Conservation (phyloP, 345 rosid species). For the Laguncularia racemosa region DNA sequence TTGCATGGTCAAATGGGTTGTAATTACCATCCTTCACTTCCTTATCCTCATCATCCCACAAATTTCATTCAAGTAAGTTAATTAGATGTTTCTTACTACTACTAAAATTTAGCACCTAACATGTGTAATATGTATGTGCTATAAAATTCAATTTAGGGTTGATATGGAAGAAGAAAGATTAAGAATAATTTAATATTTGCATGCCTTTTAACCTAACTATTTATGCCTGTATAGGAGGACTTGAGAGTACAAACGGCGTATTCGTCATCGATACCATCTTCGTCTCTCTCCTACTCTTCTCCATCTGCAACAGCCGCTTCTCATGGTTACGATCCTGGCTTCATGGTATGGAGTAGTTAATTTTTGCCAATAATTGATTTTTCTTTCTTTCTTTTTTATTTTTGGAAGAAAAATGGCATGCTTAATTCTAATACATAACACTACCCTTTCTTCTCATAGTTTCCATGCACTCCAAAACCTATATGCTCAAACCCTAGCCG, state of each 20-base stretch:
- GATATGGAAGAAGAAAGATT: neutral
- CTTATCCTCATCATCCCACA: constrained; percentile 33
- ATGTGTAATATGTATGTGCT: too few species aligned
- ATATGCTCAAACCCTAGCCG: too few species aligned
- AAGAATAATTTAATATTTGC: neutral
- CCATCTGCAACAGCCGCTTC: constrained; percentile 47
- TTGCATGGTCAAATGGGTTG: constrained; percentile 17
- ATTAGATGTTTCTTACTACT: neutral
- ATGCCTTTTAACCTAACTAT: neutral
- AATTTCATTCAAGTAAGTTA: constrained; percentile 50
- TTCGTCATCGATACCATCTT: constrained; percentile 39
- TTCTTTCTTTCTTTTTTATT: too few species aligned
- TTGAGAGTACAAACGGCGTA: constrained; percentile 48
- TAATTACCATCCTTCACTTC: constrained; percentile 25
- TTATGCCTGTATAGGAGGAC: constrained; percentile 58
- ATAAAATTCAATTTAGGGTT: too few species aligned
- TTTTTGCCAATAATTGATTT: too few species aligned
- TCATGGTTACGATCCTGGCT: constrained; percentile 47
- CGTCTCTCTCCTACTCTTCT: constrained; percentile 53
- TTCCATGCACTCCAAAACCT: too few species aligned
- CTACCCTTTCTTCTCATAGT: too few species aligned
- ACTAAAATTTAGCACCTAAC: too few species aligned
- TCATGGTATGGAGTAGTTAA: constrained; percentile 37
- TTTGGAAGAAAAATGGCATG: too few species aligned
- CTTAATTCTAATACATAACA: too few species aligned